Evolutionary conservation across 176 grass and related monocot species (phyloP).

Genomic region (Carex kokanica): DNA sequence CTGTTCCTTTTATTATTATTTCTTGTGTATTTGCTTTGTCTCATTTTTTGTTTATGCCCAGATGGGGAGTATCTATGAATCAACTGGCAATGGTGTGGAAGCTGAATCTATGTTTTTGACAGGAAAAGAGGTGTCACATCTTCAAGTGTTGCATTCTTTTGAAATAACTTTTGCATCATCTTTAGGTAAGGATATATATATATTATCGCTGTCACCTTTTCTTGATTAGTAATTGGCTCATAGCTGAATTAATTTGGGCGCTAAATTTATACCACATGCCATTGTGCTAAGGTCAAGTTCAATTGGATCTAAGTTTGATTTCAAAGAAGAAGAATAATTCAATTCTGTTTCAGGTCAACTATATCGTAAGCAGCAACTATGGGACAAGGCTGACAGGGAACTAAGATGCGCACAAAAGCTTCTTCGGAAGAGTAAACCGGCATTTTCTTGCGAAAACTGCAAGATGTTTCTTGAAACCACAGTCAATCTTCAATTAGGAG

Average conservation of each 20-base stretch:
- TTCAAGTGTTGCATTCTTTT: conserved; percentile 47
- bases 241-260: background rate
- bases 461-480: too few species aligned
- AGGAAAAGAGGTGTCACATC: conserved; percentile 65
- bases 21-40: background rate
- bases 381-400: conserved; percentile 53
- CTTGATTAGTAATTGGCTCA: conserved; percentile 14
- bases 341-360: conserved; percentile 59
- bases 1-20: too few species aligned
- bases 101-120: conserved; percentile 62
- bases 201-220: conserved; percentile 4
- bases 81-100: conserved; percentile 62
- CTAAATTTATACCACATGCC: background rate
- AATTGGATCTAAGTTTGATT: background rate
- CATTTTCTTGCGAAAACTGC: conserved; percentile 71
- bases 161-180: conserved; percentile 50
- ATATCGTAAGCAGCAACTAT: conserved; percentile 58
- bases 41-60: conserved; percentile 34
- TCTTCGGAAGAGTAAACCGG: conserved; percentile 35
- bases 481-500: conserved; percentile 59
- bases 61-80: conserved; percentile 67
- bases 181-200: conserved; percentile 46
- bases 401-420: conserved; percentile 49
- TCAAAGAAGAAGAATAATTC: conserved; percentile 2
- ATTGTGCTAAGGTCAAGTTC: too few species aligned